A percentile compares a stretch with the other conserved stretches of the same genome.
phyloP scores from a whole-genome alignment of 139 green algal genomes.

The Chlorella ohadii region DNA sequence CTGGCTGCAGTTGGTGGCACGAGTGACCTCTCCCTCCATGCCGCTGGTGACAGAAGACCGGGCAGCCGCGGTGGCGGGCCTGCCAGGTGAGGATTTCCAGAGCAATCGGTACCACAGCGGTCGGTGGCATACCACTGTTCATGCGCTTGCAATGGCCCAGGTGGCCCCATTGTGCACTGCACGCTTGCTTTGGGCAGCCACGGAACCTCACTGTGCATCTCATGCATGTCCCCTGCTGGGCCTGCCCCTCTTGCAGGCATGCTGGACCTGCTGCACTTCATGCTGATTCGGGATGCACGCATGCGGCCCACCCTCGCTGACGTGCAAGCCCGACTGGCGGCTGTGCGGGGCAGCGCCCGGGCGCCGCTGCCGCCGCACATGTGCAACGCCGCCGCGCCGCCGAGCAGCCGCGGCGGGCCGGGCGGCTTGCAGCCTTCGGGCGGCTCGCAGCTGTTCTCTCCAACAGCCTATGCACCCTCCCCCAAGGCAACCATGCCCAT shows the following conservation, averaged over 20 bases:
- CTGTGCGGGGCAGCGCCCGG: slow-evolving; percentile 12
- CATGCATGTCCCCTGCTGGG: background rate
- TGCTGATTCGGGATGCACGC: slow-evolving; percentile 66
- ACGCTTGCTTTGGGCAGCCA: too few relatives aligned
- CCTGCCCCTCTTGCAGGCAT: slow-evolving; percentile 23
- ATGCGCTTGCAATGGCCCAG: too few relatives aligned
- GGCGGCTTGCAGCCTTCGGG: background rate
- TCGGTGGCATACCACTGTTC: too few relatives aligned
- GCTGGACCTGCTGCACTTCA: slow-evolving; percentile 69
- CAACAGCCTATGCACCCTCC: slow-evolving; percentile 1
- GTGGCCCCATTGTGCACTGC: too few relatives aligned
- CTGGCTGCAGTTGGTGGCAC: slow-evolving; percentile 71
- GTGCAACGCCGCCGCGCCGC: background rate
- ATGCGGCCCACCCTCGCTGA: slow-evolving; percentile 62
- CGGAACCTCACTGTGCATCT: too few relatives aligned
- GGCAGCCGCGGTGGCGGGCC: background rate
- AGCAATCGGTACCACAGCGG: too few relatives aligned
- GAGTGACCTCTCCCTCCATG: slow-evolving; percentile 49
- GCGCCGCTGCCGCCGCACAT: slow-evolving; percentile 25
- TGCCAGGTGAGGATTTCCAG: slow-evolving; percentile 29
- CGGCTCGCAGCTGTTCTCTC: slow-evolving; percentile 14
- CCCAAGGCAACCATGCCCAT: slow-evolving; percentile 14
- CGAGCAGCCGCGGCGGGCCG: slow-evolving; percentile 7
- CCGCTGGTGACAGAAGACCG: slow-evolving; percentile 31
- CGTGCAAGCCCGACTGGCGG: slow-evolving; percentile 22